Conservation (phyloP, 768 basidiomycete species). For the Russula abietina region DNA sequence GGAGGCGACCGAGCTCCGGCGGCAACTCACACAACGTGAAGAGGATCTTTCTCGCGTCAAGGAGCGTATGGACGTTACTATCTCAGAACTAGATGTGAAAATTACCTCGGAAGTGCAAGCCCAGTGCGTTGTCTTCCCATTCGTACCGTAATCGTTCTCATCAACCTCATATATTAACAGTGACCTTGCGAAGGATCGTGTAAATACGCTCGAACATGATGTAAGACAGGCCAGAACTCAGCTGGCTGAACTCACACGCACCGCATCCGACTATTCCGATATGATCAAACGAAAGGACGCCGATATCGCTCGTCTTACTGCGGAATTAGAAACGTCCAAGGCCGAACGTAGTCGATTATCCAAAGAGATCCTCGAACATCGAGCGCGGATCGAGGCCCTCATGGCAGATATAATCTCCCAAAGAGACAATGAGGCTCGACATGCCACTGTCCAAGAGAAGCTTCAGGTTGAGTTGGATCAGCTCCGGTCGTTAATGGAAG, state of each 20-base stretch:
- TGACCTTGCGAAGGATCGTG: constrained; percentile 54
- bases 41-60: constrained; percentile 70
- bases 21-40: constrained; percentile 64
- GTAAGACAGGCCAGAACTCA: constrained; percentile 70
- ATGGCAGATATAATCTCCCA: constrained; percentile 56
- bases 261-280: constrained; percentile 65
- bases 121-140: constrained; percentile 41
- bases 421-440: constrained; percentile 48
- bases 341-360: constrained; percentile 48
- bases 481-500: constrained; percentile 73
- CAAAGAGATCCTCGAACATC: constrained; percentile 61
- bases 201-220: constrained; percentile 59
- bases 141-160: neutral
- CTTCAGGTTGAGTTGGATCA: constrained; percentile 83
- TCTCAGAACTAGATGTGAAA: constrained; percentile 67
- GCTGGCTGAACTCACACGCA: constrained; percentile 68
- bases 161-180: constrained; percentile 35
- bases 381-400: constrained; percentile 60
- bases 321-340: constrained; percentile 50
- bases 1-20: constrained; percentile 62
- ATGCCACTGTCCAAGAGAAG: constrained; percentile 44
- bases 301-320: constrained; percentile 49
- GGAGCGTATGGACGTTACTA: constrained; percentile 61
- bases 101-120: constrained; percentile 57
- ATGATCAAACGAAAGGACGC: constrained; percentile 76